Base-by-base conservation (phyloP, 768 basidiomycete genomes). In the Lactifluus volemus region DNA sequence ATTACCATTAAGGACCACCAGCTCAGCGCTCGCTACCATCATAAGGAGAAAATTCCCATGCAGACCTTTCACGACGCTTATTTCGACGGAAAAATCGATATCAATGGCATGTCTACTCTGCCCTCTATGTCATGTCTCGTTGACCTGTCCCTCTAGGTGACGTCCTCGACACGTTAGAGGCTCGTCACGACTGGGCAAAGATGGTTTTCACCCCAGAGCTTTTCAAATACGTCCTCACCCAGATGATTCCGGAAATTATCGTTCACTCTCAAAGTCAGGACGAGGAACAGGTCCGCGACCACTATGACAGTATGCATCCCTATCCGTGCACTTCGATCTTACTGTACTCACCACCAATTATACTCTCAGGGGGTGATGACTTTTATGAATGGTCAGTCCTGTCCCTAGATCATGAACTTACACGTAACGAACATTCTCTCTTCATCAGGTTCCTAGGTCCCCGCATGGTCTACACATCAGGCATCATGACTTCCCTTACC, bases 391-490 rank as follows among this genome's bases (percentile, higher is more conserved):
- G 95, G 93, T 85, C 61, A 14, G 71, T 68, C 5, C 8, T 42
- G 25, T 49, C 57, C 32, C 19, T 56, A 3, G 19, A 34, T 19
- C 52, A 61, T 1, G 14, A 39, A 25, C 15, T 17, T 19, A 60
- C 14, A 59, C 53, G 25, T 44, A 6, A 34, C 39, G 19, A 38
- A 59, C 12, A 58, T 52, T 53, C 17, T 29, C 34, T 21, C 5
- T 58, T 48, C 7, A 11, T 1, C 64, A 88, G 88, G 89, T 96
- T 96, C 83, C 81, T 97, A 47, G 93, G 93, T 10, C 89, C 90
- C 5, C 88, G 92, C 63, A 97, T 97, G 96, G 84, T 99, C 70
- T 99, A 98, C 73, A 99, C 97, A 11, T 95, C 91, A 30, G 97
- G 97, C 65, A 79, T 99, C 55, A 81, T 98, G 58, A 76, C 76